Evolutionary conservation across 2,329 filamentous ascomycete species (phyloP).

Genomic region (Colletotrichum tropicale): DNA sequence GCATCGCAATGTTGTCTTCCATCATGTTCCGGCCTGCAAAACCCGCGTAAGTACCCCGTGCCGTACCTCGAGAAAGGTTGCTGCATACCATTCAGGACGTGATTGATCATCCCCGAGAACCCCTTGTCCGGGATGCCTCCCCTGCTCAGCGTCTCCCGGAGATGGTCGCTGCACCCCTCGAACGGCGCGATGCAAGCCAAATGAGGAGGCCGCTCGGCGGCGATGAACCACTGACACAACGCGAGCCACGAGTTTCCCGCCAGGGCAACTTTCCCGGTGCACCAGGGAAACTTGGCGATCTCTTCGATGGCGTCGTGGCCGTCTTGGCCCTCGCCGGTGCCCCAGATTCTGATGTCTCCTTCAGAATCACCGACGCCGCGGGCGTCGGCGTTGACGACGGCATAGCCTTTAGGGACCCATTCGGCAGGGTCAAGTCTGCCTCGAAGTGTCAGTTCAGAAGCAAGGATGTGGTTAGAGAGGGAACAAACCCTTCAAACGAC

Average conservation of each 20-base stretch:
- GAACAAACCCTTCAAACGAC: not conserved
- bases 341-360: not conserved
- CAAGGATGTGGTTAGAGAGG: not conserved
- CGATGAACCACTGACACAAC: not conserved
- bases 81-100: not conserved
- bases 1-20: not conserved
- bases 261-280: not conserved
- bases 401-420: not conserved
- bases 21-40: not conserved
- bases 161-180: not conserved
- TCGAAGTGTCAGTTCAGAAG: not conserved
- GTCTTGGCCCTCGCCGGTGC: not conserved
- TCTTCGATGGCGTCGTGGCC: conserved; percentile 2
- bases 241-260: not conserved
- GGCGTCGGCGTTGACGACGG: not conserved
- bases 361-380: not conserved
- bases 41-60: accelerated
- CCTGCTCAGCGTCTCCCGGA: not conserved
- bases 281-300: not conserved
- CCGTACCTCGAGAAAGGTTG: not conserved
- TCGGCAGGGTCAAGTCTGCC: not conserved
- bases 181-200: not conserved
- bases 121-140: not conserved
- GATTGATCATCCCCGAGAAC: not conserved
- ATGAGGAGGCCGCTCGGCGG: not conserved